A percentile compares a stretch with the other conserved stretches of the same genome.
These are phyloP conservation scores for Cornus kousa DNA, from an alignment of 148 eudicot genomes.

Conservation along the genomic window DNA sequence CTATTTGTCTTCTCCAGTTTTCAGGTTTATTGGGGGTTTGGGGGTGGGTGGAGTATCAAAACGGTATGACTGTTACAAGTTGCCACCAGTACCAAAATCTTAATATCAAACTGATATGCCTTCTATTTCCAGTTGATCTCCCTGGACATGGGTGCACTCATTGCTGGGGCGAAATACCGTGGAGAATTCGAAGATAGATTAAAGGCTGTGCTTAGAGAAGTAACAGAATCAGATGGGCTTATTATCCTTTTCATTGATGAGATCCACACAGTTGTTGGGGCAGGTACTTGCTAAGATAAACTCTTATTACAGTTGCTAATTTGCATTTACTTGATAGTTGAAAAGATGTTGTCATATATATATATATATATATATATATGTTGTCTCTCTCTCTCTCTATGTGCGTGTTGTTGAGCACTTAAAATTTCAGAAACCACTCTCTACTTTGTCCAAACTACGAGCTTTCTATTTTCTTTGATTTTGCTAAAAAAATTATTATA, in stretches of 20 bases:
- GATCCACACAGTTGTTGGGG: slow-evolving; percentile 99
- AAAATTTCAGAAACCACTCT: not conserved
- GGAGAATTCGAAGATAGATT: slow-evolving; percentile 97
- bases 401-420: not conserved
- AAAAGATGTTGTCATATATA: no score
- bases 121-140: slow-evolving; percentile 69
- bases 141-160: slow-evolving; percentile 96
- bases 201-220: slow-evolving; percentile 94
- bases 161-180: slow-evolving; percentile 97
- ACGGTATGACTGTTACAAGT: not conserved
- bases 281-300: slow-evolving; percentile 51
- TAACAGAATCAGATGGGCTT: slow-evolving; percentile 93
- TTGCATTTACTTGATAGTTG: not conserved
- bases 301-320: not conserved
- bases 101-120: slow-evolving; percentile 1
- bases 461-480: not conserved
- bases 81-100: not conserved
- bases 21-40: not conserved
- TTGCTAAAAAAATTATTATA: not conserved
- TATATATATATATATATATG: no score
- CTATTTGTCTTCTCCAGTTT: not conserved
- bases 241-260: slow-evolving; percentile 91
- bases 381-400: no score
- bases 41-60: not conserved
- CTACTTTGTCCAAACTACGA: not conserved